Percentiles rank a stretch among this genome's conserved stretches.
phyloP scores from a whole-genome alignment of 2,329 filamentous ascomycete genomes.

The Ceratocystis ficicola region DNA sequence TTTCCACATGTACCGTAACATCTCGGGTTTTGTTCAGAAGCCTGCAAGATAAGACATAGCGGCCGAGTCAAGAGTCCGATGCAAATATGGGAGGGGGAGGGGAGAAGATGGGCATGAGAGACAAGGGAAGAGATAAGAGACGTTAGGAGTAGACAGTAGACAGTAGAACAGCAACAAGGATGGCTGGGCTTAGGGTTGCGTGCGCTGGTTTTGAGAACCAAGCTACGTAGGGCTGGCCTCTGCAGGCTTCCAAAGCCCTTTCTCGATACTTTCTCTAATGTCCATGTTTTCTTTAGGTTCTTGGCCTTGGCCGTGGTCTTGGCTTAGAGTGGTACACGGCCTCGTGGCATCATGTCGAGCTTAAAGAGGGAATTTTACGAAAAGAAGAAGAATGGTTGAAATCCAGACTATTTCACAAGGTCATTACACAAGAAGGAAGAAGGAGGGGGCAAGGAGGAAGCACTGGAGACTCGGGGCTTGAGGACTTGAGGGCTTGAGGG shows the following conservation, averaged over 20 bases:
- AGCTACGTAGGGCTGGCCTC: too few species aligned
- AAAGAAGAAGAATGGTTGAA: neutral
- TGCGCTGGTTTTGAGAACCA: too few species aligned
- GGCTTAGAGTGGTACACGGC: neutral
- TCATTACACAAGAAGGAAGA: neutral
- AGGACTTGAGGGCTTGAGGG: neutral
- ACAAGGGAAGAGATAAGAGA: too few species aligned
- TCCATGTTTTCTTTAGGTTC: neutral
- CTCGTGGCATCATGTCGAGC: conserved; percentile 4
- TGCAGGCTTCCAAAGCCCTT: too few species aligned
- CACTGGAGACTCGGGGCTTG: neutral
- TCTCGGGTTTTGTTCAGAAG: neutral
- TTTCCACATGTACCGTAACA: neutral
- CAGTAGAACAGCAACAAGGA: too few species aligned
- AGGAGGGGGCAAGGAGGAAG: neutral
- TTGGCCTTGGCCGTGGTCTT: neutral
- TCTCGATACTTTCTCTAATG: too few species aligned
- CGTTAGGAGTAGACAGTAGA: too few species aligned
- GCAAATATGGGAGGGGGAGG: neutral
- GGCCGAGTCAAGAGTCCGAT: neutral
- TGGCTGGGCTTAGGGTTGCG: too few species aligned
- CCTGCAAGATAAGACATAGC: neutral
- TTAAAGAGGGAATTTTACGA: neutral
- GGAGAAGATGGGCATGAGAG: neutral
- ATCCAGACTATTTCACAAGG: neutral